Conservation (phyloP, 1,284 basidiomycete genomes). For the Microstroma glucosiphilum region DNA sequence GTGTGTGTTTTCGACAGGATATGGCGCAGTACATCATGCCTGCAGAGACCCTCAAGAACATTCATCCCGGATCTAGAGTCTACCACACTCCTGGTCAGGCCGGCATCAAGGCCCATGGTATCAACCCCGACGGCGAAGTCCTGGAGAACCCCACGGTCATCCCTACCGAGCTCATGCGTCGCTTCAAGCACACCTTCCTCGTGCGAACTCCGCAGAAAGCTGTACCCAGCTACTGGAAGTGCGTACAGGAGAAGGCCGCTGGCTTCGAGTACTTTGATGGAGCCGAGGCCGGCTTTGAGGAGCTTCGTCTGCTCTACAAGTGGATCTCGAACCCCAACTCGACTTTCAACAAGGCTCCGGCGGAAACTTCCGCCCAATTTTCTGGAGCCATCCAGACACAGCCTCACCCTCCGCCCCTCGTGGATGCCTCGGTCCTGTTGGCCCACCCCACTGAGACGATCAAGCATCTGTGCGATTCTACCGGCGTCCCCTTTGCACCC, state of each 20-base stretch:
- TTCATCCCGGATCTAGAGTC: conserved; percentile 36
- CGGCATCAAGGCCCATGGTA: neutral
- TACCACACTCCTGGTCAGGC: conserved; percentile 19
- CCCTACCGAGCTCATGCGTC: conserved; percentile 34
- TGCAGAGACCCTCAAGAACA: conserved; percentile 23
- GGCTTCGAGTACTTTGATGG: conserved; percentile 46
- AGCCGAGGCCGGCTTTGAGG: conserved; percentile 35
- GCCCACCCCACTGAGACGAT: conserved; percentile 35
- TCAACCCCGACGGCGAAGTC: conserved; percentile 13
- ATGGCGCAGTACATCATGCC: conserved; percentile 46
- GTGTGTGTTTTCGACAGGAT: conserved; percentile 17
- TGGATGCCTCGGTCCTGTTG: conserved; percentile 37
- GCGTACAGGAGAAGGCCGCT: conserved; percentile 39
- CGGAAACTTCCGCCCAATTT: conserved; percentile 11
- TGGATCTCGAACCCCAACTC: conserved; percentile 41
- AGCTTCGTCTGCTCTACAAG: conserved; percentile 41
- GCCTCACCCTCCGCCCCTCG: conserved; percentile 35
- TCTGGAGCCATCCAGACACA: conserved; percentile 21
- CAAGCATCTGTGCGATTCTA: conserved; percentile 31
- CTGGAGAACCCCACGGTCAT: conserved; percentile 48
- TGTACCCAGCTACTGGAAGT: conserved; percentile 44
- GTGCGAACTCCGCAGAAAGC: conserved; percentile 45
- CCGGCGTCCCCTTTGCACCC: conserved; percentile 38
- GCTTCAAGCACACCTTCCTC: conserved; percentile 47
- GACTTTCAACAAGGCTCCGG: conserved; percentile 32